Base-by-base conservation (phyloP, 2,329 filamentous ascomycete genomes). In the Aspergillus versicolor region DNA sequence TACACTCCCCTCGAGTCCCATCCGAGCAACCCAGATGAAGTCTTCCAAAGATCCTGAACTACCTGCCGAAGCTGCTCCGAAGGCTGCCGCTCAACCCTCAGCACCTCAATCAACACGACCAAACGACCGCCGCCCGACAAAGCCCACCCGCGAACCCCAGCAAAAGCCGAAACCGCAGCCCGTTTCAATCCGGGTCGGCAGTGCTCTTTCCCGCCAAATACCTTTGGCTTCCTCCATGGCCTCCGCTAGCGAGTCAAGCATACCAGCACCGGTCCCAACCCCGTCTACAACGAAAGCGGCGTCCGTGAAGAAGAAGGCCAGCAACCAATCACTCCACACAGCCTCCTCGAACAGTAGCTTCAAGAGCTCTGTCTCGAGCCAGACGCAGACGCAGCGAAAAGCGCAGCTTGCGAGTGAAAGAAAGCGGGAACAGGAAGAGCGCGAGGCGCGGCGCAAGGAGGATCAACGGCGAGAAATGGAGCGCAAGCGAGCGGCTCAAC, bases 391-490 rank as follows among this genome's bases (percentile, higher is more conserved):
- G 3, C 85, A 87, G 51, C 83, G 87, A 0, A 90, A 89, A 70
- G 88, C 89, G 2, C 78, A 92, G 21, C 86, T 92, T 53, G 81
- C 89, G 47, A 90, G 88, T 2, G 89, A 90, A 40, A 88, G 87
- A 68, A 92, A 92, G 73, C 93, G 89, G 70, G 91, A 96, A 71
- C 88, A 85, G 70, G 92, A 96, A 65, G 91, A 95, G 69, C 85
- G 87, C 47, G 90, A 92, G 62, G 85, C 86, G 13, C 87, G 92
- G 66, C 85, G 88, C 49, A 93, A 91, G 68, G 87, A 88, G 8
- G 90, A 95, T 19, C 87, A 88, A 38, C 96, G 95, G 74, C 84
- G 87, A 15, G 90, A 95, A 66, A 78, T 89, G 34, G 91, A 96
- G 70, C 86, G 89, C 47, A 91, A 92, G 75, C 83, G 89, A 58